Base-by-base conservation (phyloP, 305 asterid species). In the Caryopteris hybrid region DNA sequence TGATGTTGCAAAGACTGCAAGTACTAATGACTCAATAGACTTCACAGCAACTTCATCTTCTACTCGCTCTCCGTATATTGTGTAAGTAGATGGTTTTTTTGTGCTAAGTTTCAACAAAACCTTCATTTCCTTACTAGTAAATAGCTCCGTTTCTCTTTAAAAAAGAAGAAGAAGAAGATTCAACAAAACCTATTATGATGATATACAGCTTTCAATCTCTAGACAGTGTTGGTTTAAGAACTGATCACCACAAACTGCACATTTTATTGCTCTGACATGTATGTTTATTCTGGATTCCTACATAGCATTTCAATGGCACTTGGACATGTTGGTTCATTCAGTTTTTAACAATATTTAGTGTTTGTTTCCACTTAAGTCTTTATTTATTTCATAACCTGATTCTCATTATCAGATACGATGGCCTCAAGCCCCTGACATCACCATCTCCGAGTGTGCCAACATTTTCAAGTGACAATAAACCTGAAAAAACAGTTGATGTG, bases 391-490 rank as follows among this genome's bases (percentile, higher is more conserved):
- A 25, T 25, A 25, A 1, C 22, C 25, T 20, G 48, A 36, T 64
- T 25, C n/a, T 48, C 34, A 25, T 25, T 64, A 23, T 59, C 88
- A 88, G 88, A 66, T 86, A 86, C n/a, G 85, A 79, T 2, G 86
- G 80, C 62, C 66, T 89, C 72, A 85, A 83, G 77, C 90, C 88
- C 63, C 96, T 90, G 14, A 38, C 86, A 16, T 79, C 83, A 11
- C 90, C 90, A 47, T 65, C 85, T 59, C 91, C 88, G 20, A 84
- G 81, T 52, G 78, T 59, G 36, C 84, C 92, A 67, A 67, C 46
- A 2, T 18, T 74, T 31, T 34, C 80, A 10, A 64, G 23, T 16
- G 66, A 73, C 62, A 56, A 41, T 23, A 64, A 63, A 65, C 68
- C 69, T 11, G 65, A 17, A 47, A 66, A 60, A 20, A 69, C 75